A percentile compares a stretch with the other conserved stretches of the same genome.
Evolutionary conservation across 2,329 filamentous ascomycete genomes (phyloP).

Genomic region (Rugonectria rugulosa): DNA sequence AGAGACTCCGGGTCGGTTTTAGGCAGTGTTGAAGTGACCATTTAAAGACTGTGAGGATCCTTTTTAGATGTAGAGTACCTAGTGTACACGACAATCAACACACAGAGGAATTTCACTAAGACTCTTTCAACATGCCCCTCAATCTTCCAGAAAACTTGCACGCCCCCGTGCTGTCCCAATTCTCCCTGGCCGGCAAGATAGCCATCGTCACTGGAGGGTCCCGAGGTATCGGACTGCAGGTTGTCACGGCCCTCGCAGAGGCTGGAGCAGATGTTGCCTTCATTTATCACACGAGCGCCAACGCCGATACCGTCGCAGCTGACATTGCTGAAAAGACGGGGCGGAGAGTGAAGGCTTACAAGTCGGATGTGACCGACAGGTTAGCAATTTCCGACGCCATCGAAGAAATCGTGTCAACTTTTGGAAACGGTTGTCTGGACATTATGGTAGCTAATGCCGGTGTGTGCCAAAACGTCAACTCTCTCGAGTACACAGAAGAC

Average conservation of each 20-base stretch:
- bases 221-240: constrained; percentile 2
- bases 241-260: neutral
- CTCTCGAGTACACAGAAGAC: constrained; percentile 38
- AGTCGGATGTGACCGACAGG: constrained; percentile 1
- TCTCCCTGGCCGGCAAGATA: neutral
- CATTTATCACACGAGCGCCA: neutral
- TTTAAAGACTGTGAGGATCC: too few relatives aligned
- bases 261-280: constrained; percentile 7
- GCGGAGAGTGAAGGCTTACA: neutral
- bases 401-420: constrained; percentile 29
- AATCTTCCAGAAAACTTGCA: neutral
- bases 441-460: constrained; percentile 43
- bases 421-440: constrained; percentile 30
- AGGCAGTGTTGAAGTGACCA: too few relatives aligned
- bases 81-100: too few relatives aligned
- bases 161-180: constrained; percentile 1
- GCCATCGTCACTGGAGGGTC: constrained; percentile 6
- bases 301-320: neutral
- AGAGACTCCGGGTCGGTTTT: too few relatives aligned
- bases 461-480: constrained; percentile 32
- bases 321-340: neutral
- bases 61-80: too few relatives aligned
- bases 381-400: constrained; percentile 3
- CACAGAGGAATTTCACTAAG: neutral
- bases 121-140: neutral